Percentiles rank a stretch among this genome's conserved stretches.
phyloP scores from a whole-genome alignment of 331 rosid genomes.

The Pyracantha coccinea region DNA sequence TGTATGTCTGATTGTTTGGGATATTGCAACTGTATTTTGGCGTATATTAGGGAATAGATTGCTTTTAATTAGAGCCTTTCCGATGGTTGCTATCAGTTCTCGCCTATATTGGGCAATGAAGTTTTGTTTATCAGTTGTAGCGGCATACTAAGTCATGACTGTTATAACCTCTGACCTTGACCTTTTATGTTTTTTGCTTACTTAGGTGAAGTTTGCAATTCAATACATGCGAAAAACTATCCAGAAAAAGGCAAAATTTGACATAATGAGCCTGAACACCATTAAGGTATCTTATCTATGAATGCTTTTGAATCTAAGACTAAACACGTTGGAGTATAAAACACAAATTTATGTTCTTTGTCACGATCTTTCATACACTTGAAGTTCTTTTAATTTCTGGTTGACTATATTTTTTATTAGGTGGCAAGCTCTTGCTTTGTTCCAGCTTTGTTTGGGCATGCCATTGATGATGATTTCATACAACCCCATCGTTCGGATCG shows the following conservation, averaged over 20 bases:
- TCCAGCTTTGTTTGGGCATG: conserved; percentile 86
- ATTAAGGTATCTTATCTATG: conserved; percentile 48
- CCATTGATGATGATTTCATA: conserved; percentile 89
- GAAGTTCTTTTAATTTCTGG: background rate
- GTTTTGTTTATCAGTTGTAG: background rate
- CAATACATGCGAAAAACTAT: conserved; percentile 47
- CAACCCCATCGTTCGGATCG: conserved; percentile 89
- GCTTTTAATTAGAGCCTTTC: background rate
- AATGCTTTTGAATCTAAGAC: conserved; percentile 4
- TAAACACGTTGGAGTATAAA: background rate
- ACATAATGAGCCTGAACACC: conserved; percentile 74
- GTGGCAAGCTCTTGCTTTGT: conserved; percentile 86
- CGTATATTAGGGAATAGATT: background rate
- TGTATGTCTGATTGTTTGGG: background rate
- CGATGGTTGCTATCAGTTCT: background rate
- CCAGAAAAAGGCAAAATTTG: conserved; percentile 96
- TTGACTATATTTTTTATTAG: conserved; percentile 27
- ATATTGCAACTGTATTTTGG: background rate
- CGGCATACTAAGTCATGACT: background rate
- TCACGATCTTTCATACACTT: background rate
- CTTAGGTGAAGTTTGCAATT: conserved; percentile 88
- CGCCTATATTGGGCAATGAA: background rate
- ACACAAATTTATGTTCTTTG: background rate
- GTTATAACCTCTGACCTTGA: background rate
- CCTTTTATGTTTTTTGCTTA: background rate